Evolutionary conservation across 1,284 basidiomycete species (phyloP).

Genomic region (Fomes fomentarius): DNA sequence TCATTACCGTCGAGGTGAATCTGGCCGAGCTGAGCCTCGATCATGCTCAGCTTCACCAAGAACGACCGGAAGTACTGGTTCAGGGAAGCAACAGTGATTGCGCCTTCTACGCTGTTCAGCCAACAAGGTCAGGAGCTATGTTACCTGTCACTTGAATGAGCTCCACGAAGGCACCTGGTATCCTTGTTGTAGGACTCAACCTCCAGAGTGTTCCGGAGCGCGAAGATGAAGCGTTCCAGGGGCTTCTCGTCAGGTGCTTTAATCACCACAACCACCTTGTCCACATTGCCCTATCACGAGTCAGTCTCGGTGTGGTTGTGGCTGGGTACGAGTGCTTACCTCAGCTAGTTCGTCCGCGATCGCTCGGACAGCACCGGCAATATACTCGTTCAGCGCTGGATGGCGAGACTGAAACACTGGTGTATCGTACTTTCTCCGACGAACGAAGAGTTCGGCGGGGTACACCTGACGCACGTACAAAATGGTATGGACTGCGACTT

Average conservation of each 20-base stretch:
- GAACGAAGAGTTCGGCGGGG: conserved; percentile 84
- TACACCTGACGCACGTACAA: conserved; percentile 91
- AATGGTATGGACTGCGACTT: conserved; percentile 91
- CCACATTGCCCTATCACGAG: conserved; percentile 61
- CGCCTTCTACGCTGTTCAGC: conserved; percentile 61
- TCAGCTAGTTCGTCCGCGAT: conserved; percentile 73
- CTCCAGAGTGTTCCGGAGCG: conserved; percentile 71
- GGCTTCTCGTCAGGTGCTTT: conserved; percentile 77
- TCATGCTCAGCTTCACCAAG: conserved; percentile 80
- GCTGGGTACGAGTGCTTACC: conserved; percentile 39
- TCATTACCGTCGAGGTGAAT: conserved; percentile 52
- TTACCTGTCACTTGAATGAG: not conserved
- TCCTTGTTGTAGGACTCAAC: conserved; percentile 68
- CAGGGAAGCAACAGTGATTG: conserved; percentile 65
- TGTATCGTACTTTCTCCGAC: conserved; percentile 86
- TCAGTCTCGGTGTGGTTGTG: not conserved
- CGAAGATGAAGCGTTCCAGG: conserved; percentile 84
- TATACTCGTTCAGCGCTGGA: conserved; percentile 86
- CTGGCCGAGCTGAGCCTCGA: conserved; percentile 77
- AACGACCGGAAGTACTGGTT: conserved; percentile 85
- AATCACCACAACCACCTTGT: conserved; percentile 79
- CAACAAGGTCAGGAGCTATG: not conserved
- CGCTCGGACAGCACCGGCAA: conserved; percentile 79
- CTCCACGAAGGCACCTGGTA: conserved; percentile 48
- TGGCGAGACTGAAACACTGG: conserved; percentile 92